A percentile compares a stretch with the other conserved stretches of the same genome.
Conservation (phyloP, 495 filamentous ascomycete species). For the Aspergillus funiculosus region DNA sequence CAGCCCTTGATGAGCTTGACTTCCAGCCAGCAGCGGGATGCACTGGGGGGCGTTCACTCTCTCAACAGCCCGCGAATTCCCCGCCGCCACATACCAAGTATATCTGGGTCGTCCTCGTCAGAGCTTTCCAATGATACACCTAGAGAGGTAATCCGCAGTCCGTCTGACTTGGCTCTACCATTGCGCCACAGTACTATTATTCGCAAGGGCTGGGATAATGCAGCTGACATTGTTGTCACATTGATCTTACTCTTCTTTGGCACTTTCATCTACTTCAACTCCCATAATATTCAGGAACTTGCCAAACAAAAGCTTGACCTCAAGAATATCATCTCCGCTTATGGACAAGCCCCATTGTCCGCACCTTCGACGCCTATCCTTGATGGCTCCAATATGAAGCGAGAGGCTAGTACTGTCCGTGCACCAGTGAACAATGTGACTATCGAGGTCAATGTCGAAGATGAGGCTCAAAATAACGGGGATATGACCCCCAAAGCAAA, state of each 20-base stretch:
- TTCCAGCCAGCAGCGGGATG: conserved; percentile 42
- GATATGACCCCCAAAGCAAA: conserved; percentile 26
- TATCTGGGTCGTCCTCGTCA: conserved; percentile 27
- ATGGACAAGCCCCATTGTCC: conserved; percentile 39
- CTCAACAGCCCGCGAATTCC: conserved; percentile 36
- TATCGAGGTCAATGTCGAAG: conserved; percentile 30
- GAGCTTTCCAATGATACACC: conserved; percentile 41
- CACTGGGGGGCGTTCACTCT: conserved; percentile 49
- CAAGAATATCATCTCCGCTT: conserved; percentile 45
- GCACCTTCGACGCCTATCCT: conserved; percentile 41
- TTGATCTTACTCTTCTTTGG: conserved; percentile 40
- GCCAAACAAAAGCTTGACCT: conserved; percentile 49
- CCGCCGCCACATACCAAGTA: conserved; percentile 33
- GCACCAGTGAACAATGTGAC: conserved; percentile 27
- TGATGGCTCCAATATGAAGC: conserved; percentile 26
- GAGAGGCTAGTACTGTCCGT: conserved; percentile 20
- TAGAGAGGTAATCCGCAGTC: conserved; percentile 30
- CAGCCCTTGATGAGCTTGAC: conserved; percentile 39
- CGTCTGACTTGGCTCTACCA: conserved; percentile 41
- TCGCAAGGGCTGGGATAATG: conserved; percentile 49
- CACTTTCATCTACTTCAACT: conserved; percentile 48
- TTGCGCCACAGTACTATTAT: conserved; percentile 48
- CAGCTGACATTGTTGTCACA: conserved; percentile 46
- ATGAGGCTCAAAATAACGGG: conserved; percentile 16
- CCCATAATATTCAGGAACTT: conserved; percentile 42